Evolutionary conservation across 2,329 filamentous ascomycete genomes (phyloP).

Genomic region (Calonectria henricotiae): DNA sequence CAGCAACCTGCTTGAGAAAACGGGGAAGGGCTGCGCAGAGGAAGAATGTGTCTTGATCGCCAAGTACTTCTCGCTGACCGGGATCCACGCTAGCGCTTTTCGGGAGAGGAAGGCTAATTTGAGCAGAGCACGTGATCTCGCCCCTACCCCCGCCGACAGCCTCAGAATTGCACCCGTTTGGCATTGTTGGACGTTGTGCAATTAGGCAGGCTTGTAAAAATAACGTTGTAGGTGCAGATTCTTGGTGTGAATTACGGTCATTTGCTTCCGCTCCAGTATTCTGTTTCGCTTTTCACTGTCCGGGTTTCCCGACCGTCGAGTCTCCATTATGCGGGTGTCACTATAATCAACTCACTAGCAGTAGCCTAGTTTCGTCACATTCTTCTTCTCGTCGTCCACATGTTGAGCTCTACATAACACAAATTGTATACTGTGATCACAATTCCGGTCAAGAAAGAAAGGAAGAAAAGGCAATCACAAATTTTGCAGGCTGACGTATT

Average conservation of each 20-base stretch:
- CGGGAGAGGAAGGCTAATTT: constrained; percentile 52
- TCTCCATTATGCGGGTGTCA: constrained; percentile 13
- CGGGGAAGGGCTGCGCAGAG: constrained; percentile 54
- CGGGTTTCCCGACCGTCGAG: not conserved
- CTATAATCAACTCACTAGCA: constrained; percentile 21
- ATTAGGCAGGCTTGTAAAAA: not conserved
- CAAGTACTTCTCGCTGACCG: constrained; percentile 53
- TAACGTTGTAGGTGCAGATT: not conserved
- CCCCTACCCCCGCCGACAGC: constrained; percentile 31
- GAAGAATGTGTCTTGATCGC: constrained; percentile 62
- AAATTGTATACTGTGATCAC: no score
- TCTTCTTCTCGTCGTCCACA: not conserved
- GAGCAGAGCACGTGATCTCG: constrained; percentile 55
- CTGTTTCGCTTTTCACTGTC: not conserved
- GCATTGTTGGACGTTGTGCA: not conserved
- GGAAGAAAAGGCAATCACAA: no score
- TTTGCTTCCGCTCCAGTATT: not conserved
- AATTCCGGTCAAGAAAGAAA: not conserved
- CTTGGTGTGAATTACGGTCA: not conserved
- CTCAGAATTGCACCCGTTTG: constrained; percentile 9
- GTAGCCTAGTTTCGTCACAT: not conserved
- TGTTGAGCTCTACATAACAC: not conserved
- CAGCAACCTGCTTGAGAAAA: constrained; percentile 48
- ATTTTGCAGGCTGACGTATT: not conserved
- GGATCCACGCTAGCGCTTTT: constrained; percentile 53